Percentiles rank a stretch among this genome's conserved stretches.
Conservation (phyloP, 371 early-diverging fungal species). For the Homolaphlyctis polyrhiza region DNA sequence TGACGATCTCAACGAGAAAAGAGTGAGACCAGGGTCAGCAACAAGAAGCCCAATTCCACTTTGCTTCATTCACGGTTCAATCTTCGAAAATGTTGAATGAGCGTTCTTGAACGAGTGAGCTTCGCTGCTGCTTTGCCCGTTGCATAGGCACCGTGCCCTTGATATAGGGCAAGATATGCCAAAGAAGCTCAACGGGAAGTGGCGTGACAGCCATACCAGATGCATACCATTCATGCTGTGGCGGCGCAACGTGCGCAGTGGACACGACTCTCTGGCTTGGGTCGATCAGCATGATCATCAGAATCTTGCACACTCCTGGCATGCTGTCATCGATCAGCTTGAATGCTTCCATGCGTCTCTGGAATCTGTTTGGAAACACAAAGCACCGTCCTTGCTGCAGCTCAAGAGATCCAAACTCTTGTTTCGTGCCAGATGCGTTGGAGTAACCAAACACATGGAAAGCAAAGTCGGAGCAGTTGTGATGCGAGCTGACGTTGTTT, state of each 20-base stretch:
- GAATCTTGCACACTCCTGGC: constrained; percentile 47
- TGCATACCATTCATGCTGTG: constrained; percentile 25
- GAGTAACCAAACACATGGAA: constrained; percentile 8
- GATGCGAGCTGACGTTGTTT: constrained; percentile 7
- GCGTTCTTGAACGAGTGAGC: not conserved
- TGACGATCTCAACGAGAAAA: too few species aligned
- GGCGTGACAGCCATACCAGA: not conserved
- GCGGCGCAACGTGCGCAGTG: constrained; percentile 39
- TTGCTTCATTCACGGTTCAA: too few species aligned
- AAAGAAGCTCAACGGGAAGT: not conserved
- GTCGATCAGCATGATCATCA: constrained; percentile 49
- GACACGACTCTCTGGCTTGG: constrained; percentile 24
- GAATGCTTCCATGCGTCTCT: constrained; percentile 47
- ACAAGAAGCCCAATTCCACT: too few species aligned
- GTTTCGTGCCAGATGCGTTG: constrained; percentile 9
- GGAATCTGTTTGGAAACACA: constrained; percentile 60
- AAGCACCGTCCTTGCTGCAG: constrained; percentile 40
- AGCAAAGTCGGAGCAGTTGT: constrained; percentile 6
- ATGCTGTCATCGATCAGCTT: constrained; percentile 37
- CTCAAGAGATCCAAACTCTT: constrained; percentile 14
- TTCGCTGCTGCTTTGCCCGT: not conserved
- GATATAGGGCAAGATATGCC: not conserved
- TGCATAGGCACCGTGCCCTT: not conserved
- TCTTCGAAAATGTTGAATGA: too few species aligned
- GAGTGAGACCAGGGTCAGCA: too few species aligned